These are phyloP conservation scores for Globisporangium paroecandrum DNA, from an alignment of 352 stramenopile species.

Conservation along the genomic window DNA sequence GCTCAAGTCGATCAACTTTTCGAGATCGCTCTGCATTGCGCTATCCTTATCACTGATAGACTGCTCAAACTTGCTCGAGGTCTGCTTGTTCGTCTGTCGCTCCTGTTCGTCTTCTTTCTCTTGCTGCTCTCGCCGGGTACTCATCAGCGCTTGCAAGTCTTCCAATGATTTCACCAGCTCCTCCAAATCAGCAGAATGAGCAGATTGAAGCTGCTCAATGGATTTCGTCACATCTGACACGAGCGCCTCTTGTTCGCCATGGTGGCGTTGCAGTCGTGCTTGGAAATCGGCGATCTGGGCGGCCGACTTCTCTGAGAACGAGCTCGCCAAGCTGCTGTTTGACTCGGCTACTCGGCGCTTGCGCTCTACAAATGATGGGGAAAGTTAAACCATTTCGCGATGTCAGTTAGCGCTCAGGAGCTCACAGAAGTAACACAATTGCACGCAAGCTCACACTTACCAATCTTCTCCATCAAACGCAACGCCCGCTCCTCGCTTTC, in stretches of 20 bases:
- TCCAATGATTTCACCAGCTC: slow-evolving; percentile 33
- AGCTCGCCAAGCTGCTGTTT: slow-evolving; percentile 45
- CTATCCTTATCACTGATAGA: slow-evolving; percentile 28
- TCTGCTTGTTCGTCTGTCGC: slow-evolving; percentile 16
- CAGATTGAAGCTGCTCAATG: slow-evolving; percentile 43
- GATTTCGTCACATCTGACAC: slow-evolving; percentile 39
- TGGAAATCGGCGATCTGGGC: slow-evolving; percentile 47
- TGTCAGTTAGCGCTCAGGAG: neutral
- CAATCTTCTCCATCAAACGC: slow-evolving; percentile 56
- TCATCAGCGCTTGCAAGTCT: slow-evolving; percentile 29
- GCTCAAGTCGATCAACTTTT: slow-evolving; percentile 30
- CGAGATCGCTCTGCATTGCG: slow-evolving; percentile 29
- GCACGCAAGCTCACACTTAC: slow-evolving; percentile 16
- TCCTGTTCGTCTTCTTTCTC: slow-evolving; percentile 22
- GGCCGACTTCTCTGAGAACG: slow-evolving; percentile 42
- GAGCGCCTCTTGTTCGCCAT: slow-evolving; percentile 43
- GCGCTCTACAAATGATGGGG: slow-evolving; percentile 28
- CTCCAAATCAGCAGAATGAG: slow-evolving; percentile 42
- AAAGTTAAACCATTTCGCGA: neutral
- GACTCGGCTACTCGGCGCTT: slow-evolving; percentile 39
- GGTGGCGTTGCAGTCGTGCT: slow-evolving; percentile 40
- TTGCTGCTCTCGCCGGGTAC: slow-evolving; percentile 15
- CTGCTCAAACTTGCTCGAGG: slow-evolving; percentile 21
- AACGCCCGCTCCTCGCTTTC: slow-evolving; percentile 49
- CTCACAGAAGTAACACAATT: neutral